These are phyloP conservation scores for Colletotrichum tamarilloi DNA, from an alignment of 2,329 filamentous ascomycete genomes.

Conservation along the genomic window DNA sequence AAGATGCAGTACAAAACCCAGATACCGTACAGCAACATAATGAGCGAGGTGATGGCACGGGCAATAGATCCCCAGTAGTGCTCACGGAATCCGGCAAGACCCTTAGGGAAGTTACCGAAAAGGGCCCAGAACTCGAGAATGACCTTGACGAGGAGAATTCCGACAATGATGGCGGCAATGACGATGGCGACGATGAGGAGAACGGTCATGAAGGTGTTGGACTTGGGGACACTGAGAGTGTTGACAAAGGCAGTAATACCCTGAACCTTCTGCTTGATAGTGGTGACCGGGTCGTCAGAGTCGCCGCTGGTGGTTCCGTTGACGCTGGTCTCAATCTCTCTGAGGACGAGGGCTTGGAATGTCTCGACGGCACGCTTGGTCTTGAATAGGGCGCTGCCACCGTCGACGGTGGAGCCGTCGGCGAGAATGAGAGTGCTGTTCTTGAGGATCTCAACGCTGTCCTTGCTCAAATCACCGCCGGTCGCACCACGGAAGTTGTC, in stretches of 20 bases:
- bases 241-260: conserved; percentile 88
- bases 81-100: conserved; percentile 86
- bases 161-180: conserved; percentile 83
- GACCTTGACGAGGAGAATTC: conserved; percentile 90
- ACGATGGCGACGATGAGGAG: conserved; percentile 89
- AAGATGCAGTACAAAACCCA: conserved; percentile 98
- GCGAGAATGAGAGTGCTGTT: conserved; percentile 81
- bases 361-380: conserved; percentile 59
- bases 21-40: conserved; percentile 90
- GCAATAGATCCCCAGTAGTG: conserved; percentile 96
- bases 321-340: conserved; percentile 61
- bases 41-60: conserved; percentile 88
- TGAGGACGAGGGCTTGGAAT: conserved; percentile 62
- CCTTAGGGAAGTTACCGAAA: conserved; percentile 86
- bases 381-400: conserved; percentile 35
- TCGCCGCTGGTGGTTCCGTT: conserved; percentile 48
- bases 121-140: conserved; percentile 91
- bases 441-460: conserved; percentile 79
- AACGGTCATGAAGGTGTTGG: conserved; percentile 97
- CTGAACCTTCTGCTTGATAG: conserved; percentile 62
- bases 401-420: conserved; percentile 64
- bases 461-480: conserved; percentile 86
- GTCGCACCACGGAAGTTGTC: conserved; percentile 84
- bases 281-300: conserved; percentile 32
- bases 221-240: conserved; percentile 83